Conservation (phyloP, 176 grass and related monocot species). For the Triticum timopheevii region DNA sequence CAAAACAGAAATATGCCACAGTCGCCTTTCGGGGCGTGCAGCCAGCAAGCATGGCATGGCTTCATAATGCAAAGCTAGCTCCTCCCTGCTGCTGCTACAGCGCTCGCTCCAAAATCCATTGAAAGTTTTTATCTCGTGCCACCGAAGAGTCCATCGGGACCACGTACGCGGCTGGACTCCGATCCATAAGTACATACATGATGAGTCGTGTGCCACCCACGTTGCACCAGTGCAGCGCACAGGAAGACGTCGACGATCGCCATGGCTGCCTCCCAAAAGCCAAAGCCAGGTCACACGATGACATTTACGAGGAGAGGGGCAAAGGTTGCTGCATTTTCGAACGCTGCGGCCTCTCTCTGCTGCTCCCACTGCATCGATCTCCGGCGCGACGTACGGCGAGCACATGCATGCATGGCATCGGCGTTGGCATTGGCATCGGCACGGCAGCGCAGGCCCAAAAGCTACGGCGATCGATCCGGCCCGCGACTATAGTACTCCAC, state of each 20-base stretch:
- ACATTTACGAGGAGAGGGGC: not conserved
- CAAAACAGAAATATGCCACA: conserved; percentile 9
- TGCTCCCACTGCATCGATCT: not conserved
- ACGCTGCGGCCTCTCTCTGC: not conserved
- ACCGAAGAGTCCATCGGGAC: not conserved
- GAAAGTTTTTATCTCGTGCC: not conserved
- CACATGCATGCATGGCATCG: not conserved
- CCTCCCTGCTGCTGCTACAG: not conserved
- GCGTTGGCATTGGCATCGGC: too few species aligned
- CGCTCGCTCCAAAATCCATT: not conserved
- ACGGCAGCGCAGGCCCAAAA: not conserved
- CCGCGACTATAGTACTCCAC: not conserved
- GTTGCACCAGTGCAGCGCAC: not conserved
- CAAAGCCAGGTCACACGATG: not conserved
- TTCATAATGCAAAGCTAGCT: not conserved
- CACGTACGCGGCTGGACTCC: not conserved
- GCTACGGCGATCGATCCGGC: not conserved
- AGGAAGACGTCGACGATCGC: too few species aligned
- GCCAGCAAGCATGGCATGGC: not conserved
- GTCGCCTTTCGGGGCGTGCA: not conserved
- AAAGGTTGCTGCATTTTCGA: not conserved
- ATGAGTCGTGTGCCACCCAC: not conserved
- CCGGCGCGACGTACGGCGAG: too few species aligned
- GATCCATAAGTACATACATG: not conserved
- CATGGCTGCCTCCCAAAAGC: too few species aligned